Conservation (phyloP, 116 monocot genomes). For the Phalaenopsis hybrid region DNA sequence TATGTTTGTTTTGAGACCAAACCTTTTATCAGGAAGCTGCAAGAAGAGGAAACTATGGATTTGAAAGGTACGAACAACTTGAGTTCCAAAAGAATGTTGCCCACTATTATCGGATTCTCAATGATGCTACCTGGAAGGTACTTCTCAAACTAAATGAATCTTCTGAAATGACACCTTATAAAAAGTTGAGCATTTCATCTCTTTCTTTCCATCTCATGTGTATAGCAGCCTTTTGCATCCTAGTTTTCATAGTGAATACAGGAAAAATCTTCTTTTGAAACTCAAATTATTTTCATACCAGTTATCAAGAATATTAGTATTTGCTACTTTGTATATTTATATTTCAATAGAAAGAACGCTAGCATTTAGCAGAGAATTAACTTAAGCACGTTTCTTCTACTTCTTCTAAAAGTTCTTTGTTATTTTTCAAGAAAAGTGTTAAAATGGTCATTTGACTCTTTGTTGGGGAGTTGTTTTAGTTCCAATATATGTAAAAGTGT, state of each 20-base stretch:
- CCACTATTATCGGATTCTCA: conserved; percentile 42
- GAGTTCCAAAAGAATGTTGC: conserved; percentile 89
- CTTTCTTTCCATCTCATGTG: background rate
- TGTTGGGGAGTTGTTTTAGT: too few species aligned
- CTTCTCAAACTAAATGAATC: background rate
- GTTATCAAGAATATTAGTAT: too few species aligned
- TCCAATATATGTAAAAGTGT: too few species aligned
- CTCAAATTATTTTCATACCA: background rate
- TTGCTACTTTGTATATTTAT: background rate
- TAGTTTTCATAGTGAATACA: background rate
- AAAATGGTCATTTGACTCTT: too few species aligned
- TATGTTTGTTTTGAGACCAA: background rate
- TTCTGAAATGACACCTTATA: background rate
- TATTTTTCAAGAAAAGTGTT: too few species aligned
- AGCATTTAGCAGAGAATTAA: background rate
- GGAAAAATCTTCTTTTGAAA: background rate
- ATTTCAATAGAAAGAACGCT: background rate
- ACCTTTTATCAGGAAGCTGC: conserved; percentile 67
- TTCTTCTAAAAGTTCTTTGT: background rate
- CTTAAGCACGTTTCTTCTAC: background rate
- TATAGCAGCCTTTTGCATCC: background rate
- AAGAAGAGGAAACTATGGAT: conserved; percentile 82
- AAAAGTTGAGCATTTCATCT: background rate
- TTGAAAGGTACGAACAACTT: conserved; percentile 85
- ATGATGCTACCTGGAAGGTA: conserved; percentile 82